A percentile compares a stretch with the other conserved stretches of the same genome.
Conservation (phyloP, 257 asterid species). For the Ajuga chamaepitys region DNA sequence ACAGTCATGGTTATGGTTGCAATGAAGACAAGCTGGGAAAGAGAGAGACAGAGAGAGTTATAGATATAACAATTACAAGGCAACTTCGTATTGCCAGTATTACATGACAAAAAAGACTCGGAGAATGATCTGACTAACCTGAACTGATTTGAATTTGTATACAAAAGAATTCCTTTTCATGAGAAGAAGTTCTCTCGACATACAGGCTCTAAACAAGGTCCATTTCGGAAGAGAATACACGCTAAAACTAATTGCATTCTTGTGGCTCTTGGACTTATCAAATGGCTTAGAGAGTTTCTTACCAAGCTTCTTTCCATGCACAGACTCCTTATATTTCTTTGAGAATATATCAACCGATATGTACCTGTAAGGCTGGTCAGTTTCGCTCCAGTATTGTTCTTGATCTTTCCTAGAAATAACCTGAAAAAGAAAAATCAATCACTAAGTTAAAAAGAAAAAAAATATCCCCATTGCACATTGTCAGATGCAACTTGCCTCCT, state of each 20-base stretch:
- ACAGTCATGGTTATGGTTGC: slow-evolving; percentile 37
- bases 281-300: slow-evolving; percentile 28
- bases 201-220: slow-evolving; percentile 34
- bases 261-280: slow-evolving; percentile 31
- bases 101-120: neutral
- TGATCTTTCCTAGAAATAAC: slow-evolving; percentile 55
- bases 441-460: neutral
- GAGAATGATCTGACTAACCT: slow-evolving; percentile 20
- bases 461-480: neutral
- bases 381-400: slow-evolving; percentile 37
- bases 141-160: slow-evolving; percentile 33
- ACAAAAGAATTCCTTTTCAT: slow-evolving; percentile 43
- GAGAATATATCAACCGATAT: slow-evolving; percentile 29
- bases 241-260: slow-evolving; percentile 31
- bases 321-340: slow-evolving; percentile 30
- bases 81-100: no score
- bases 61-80: no score
- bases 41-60: neutral
- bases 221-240: slow-evolving; percentile 32
- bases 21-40: slow-evolving; percentile 39
- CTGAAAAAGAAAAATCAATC: slow-evolving; percentile 20
- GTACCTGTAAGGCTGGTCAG: slow-evolving; percentile 26
- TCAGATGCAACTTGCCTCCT: slow-evolving; percentile 31
- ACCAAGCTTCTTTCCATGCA: slow-evolving; percentile 24
- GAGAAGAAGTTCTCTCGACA: slow-evolving; percentile 48